A percentile compares a stretch with the other conserved stretches of the same genome.
Conservation (phyloP, 768 basidiomycete genomes). For the Clavulina sp. region DNA sequence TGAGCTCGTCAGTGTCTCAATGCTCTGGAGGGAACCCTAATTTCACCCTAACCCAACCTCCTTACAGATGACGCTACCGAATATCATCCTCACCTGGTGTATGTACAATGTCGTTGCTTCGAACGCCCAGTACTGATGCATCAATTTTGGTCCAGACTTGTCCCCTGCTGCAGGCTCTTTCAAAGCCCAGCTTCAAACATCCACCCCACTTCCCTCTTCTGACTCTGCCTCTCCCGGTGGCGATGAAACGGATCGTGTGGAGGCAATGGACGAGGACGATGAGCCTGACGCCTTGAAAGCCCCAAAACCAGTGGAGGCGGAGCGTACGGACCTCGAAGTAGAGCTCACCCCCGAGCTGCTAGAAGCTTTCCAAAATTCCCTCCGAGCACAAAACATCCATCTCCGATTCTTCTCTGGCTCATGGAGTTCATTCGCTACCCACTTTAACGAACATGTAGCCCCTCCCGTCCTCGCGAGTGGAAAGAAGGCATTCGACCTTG, state of each 20-base stretch:
- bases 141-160: too few relatives aligned
- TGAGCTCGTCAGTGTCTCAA: constrained; percentile 31
- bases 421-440: constrained; percentile 41
- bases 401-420: constrained; percentile 68
- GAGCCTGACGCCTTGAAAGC: too few relatives aligned
- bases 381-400: constrained; percentile 34
- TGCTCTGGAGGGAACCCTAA: background rate
- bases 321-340: constrained; percentile 22
- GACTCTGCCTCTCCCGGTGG: background rate
- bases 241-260: background rate
- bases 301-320: too few relatives aligned
- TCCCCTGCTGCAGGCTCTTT: background rate
- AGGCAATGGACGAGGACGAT: background rate
- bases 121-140: too few relatives aligned
- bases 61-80: constrained; percentile 40
- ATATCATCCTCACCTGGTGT: constrained; percentile 72
- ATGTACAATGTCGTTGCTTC: too few relatives aligned
- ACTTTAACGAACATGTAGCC: too few relatives aligned
- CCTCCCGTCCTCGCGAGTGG: constrained; percentile 1
- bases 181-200: background rate
- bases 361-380: constrained; percentile 41
- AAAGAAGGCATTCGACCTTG: constrained; percentile 37
- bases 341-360: constrained; percentile 48
- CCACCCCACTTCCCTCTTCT: background rate
- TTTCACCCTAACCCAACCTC: background rate